Base-by-base conservation (phyloP, 2,329 filamentous ascomycete species). In the Didymella keratinophila region DNA sequence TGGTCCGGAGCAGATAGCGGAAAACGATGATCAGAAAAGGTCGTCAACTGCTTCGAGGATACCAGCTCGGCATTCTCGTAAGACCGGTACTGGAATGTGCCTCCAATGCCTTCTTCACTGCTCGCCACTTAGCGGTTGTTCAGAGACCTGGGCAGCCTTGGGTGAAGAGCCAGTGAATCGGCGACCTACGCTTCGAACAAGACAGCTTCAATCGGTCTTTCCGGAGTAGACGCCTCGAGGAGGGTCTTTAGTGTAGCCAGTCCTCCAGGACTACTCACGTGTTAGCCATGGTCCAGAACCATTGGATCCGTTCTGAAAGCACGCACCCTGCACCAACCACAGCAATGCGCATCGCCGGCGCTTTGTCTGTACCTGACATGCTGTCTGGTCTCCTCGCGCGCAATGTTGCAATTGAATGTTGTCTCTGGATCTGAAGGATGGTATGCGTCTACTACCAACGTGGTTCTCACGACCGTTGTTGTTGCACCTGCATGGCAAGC, bases 11-110 rank as follows among this genome's bases (percentile, higher is more conserved):
- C 75, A 10, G 80, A 74, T 1, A 71, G 48, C 1, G 78, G 70
- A 2, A 80, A 74, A 1, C 82, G 77, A 57, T 81, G 81, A 61
- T 84, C 82, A 1, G 82, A 84, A 60, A 84, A 84, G 18, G 78
- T 71, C 0, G 81, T 84, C 9, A 84, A 72, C 42, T 82, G 81
- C 60, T 82, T 82, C 3, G 81, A 83, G 1, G 79, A 82, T 1
- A 84, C 81, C 1, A 83, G 75, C 77, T 83, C 82, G 1, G 81
- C 79, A 32, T 82, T 79, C 53, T 83, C 80, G 51, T 83, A 84
- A 4, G 78, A 73, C 5, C 80, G 78, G 55, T 82, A 77, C 21
- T 74, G 72, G 65, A 84, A 83, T 0, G 80, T 82, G 2, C 82
- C 82, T 2, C 81, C 82, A 44, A 84, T 72, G 0, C 75, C 71